Evolutionary conservation across 2,329 filamentous ascomycete genomes (phyloP), one percentile per base, ranked within the genome.

Genomic region (Clarireedia hainanense): DNA sequence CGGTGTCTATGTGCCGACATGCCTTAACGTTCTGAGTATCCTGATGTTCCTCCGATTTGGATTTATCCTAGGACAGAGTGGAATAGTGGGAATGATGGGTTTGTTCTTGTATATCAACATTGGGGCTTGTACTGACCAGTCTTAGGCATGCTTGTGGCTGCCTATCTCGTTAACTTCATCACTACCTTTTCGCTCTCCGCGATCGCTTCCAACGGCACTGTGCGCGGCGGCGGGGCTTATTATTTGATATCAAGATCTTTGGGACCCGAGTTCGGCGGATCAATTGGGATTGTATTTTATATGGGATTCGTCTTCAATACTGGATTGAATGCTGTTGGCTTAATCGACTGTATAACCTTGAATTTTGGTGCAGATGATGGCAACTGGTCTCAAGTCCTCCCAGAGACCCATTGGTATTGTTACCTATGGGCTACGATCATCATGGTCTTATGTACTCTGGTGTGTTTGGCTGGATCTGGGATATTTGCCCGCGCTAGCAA

Each of bases 21-120:
- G 86, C 59, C 76, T 95, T 62, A 95, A 94, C 70, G 90, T 95
- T 43, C 74, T 95, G 62, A 92, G 88, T 64, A 95, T 95, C 71
- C 79, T 95, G 59, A 95, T 95, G 89, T 95, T 95, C 72, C 76
- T 95, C 64, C 83, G 90, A 23, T 95, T 95, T 69, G 89, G 90
- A 23, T 84, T 90, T 64, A 88, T 95, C 56, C 76, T 95, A 23
- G 90, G 89, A 59, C 26, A 56, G 40, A 39, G 49, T 52, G 54
- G 54, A 51, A 27, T 56, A 12, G 6, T 56, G 34, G 52, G 60
- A 52, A 55, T 57, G 36, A 36, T 50, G 47, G 48, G 53, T 53
- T 34, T 36, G 54, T 52, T 14, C 24, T 20, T 43, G n/a, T 20
- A 12, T 46, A 27, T 37, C 15, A 27, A 14, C 5, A 45, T 9